Evolutionary conservation across 1,139 yeast species (phyloP).

Genomic region (Geotrichum cucujoidarum): DNA sequence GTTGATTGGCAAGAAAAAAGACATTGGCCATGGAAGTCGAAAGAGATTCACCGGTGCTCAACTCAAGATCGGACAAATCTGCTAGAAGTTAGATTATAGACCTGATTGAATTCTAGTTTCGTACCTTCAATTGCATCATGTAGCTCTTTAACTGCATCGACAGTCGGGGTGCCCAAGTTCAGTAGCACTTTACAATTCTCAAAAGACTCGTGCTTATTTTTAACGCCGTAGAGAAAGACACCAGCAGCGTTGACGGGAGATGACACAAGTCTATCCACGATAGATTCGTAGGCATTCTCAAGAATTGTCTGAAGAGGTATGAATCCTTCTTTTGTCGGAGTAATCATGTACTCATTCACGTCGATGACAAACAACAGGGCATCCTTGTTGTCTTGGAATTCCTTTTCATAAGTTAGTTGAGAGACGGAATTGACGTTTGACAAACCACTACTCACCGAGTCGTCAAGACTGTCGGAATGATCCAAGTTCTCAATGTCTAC

Average conservation of each 20-base stretch:
- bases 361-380: constrained; percentile 38
- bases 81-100: background rate
- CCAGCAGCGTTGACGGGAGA: constrained; percentile 35
- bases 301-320: constrained; percentile 27
- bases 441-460: constrained; percentile 1
- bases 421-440: background rate
- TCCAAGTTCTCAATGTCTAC: constrained; percentile 5
- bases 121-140: constrained; percentile 27
- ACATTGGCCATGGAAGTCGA: constrained; percentile 26
- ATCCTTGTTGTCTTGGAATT: constrained; percentile 31
- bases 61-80: background rate
- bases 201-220: constrained; percentile 23
- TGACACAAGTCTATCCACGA: constrained; percentile 32
- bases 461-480: constrained; percentile 5
- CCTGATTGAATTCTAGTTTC: too few relatives aligned
- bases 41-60: constrained; percentile 5
- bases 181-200: constrained; percentile 25
- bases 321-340: constrained; percentile 19
- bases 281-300: constrained; percentile 31
- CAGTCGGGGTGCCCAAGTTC: constrained; percentile 33
- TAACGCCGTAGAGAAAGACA: constrained; percentile 33
- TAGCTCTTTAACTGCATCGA: constrained; percentile 28
- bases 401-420: too few relatives aligned
- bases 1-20: constrained; percentile 30
- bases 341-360: constrained; percentile 34